Conservation (phyloP, 257 asterid species). For the Primulina eburnea region DNA sequence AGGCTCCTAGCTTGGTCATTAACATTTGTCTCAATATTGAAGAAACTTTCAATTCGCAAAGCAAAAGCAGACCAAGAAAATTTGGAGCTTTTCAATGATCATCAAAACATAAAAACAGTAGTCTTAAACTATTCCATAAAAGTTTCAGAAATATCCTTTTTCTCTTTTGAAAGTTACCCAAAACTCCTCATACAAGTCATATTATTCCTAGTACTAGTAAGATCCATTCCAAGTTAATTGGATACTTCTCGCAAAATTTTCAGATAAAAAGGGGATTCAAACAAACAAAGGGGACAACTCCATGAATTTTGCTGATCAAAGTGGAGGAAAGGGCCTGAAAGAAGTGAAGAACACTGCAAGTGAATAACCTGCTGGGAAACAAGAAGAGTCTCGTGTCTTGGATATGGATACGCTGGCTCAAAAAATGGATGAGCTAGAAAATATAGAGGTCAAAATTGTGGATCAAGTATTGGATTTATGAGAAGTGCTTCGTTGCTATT, state of each 20-base stretch:
- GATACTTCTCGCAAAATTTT: no score
- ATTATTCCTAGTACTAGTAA: no score
- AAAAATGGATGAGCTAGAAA: constrained; percentile 64
- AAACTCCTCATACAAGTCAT: no score
- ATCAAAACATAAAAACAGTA: constrained; percentile 27
- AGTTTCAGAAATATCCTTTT: no score
- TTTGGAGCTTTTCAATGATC: constrained; percentile 36
- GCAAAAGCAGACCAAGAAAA: constrained; percentile 22
- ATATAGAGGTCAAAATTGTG: constrained; percentile 29
- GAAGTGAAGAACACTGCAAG: constrained; percentile 31
- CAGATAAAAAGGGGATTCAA: no score
- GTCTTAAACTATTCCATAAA: constrained; percentile 30
- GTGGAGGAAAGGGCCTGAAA: constrained; percentile 24
- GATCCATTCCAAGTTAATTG: no score
- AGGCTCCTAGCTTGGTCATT: no score
- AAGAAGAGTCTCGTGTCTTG: constrained; percentile 21
- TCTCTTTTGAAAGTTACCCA: background rate
- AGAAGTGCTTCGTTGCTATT: constrained; percentile 73
- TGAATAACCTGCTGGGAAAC: background rate
- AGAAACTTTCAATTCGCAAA: constrained; percentile 2
- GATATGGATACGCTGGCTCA: constrained; percentile 39
- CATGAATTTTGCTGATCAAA: background rate
- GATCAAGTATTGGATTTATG: constrained; percentile 44
- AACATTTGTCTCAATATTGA: no score
- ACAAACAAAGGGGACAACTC: no score